These are phyloP conservation scores for Coffea eugenioides DNA, from an alignment of 257 asterid genomes.

Conservation along the genomic window DNA sequence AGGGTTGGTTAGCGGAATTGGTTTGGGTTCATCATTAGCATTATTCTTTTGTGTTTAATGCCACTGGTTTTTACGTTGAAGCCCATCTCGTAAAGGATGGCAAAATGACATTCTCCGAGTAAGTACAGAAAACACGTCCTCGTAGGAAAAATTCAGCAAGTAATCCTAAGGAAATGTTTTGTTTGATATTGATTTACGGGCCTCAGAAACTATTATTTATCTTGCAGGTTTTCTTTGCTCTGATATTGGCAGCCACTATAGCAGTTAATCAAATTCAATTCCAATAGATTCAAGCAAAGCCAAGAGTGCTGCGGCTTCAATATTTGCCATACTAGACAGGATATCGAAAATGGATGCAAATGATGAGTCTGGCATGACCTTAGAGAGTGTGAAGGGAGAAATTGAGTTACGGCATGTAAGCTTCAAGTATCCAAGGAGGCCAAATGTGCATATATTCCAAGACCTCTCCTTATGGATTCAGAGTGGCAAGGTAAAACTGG, in stretches of 20 bases:
- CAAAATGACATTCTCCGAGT: slow-evolving; percentile 61
- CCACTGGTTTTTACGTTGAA: slow-evolving; percentile 86
- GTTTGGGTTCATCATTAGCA: slow-evolving; percentile 62
- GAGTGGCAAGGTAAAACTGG: slow-evolving; percentile 60
- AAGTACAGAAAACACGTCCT: slow-evolving; percentile 20
- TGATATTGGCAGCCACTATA: slow-evolving; percentile 67
- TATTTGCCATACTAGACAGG: slow-evolving; percentile 73
- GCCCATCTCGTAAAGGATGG: slow-evolving; percentile 74
- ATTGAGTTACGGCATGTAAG: slow-evolving; percentile 67
- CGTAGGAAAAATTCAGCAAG: background rate
- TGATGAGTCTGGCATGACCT: slow-evolving; percentile 66
- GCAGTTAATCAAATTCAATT: slow-evolving; percentile 73
- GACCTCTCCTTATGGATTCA: slow-evolving; percentile 59
- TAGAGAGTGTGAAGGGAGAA: slow-evolving; percentile 65
- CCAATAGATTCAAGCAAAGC: slow-evolving; percentile 87
- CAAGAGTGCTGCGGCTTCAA: slow-evolving; percentile 72
- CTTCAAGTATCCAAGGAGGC: slow-evolving; percentile 85
- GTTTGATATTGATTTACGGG: background rate
- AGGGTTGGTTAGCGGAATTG: slow-evolving; percentile 73
- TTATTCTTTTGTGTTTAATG: slow-evolving; percentile 62
- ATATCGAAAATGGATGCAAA: slow-evolving; percentile 70
- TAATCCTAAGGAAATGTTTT: background rate
- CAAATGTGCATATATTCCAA: slow-evolving; percentile 60
- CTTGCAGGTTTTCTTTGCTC: slow-evolving; percentile 83
- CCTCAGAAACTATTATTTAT: background rate